A percentile compares a stretch with the other conserved stretches of the same genome.
phyloP scores from a whole-genome alignment of 2,329 filamentous ascomycete species.

The Tolypocladium inflatum region DNA sequence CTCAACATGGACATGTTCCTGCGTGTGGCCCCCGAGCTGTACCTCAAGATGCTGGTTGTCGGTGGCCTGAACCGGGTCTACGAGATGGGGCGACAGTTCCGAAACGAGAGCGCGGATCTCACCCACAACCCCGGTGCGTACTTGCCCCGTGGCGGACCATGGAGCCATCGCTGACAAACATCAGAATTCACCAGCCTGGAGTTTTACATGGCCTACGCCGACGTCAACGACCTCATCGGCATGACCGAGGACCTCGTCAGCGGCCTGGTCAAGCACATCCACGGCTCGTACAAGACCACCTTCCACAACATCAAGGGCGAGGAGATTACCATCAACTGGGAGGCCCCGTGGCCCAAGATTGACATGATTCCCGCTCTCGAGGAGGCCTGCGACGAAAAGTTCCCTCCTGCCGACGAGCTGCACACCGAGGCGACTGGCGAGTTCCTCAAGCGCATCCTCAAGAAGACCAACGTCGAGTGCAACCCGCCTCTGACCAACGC shows the following conservation, averaged over 20 bases:
- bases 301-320: conserved; percentile 85
- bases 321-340: conserved; percentile 89
- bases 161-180: conserved; percentile 1
- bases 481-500: conserved; percentile 84
- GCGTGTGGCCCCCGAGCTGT: conserved; percentile 89
- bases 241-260: conserved; percentile 91
- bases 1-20: conserved; percentile 91
- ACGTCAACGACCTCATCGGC: conserved; percentile 73
- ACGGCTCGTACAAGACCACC: conserved; percentile 73
- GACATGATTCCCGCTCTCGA: conserved; percentile 88
- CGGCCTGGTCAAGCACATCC: conserved; percentile 78
- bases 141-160: background rate
- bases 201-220: conserved; percentile 91
- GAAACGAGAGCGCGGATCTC: conserved; percentile 65
- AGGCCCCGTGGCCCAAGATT: conserved; percentile 82
- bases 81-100: conserved; percentile 90
- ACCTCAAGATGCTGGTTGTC: conserved; percentile 92
- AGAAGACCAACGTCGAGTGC: conserved; percentile 88
- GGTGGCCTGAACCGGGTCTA: conserved; percentile 92
- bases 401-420: conserved; percentile 79
- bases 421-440: conserved; percentile 84
- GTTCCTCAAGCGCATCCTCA: conserved; percentile 74
- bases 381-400: conserved; percentile 83
- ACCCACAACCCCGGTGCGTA: conserved; percentile 69
- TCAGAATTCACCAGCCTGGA: conserved; percentile 94